Conservation (phyloP, 148 eudicot genomes). For the Vaccinium vitisidaea region DNA sequence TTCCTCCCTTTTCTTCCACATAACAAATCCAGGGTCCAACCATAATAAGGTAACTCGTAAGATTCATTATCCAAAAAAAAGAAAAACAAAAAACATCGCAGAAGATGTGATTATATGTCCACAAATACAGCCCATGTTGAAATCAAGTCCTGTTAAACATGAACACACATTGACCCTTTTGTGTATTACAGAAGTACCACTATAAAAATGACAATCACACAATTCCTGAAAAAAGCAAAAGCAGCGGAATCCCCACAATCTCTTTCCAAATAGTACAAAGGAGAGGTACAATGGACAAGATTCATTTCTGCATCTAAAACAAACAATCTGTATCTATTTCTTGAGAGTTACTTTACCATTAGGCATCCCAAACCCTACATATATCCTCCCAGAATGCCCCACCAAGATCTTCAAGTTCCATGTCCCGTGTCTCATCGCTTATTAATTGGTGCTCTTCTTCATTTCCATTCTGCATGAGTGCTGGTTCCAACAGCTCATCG, state of each 20-base stretch:
- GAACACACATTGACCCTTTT: not conserved
- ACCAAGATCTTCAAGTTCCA: constrained; percentile 53
- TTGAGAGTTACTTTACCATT: constrained; percentile 29
- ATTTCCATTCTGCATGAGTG: constrained; percentile 37
- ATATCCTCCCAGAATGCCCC: constrained; percentile 63
- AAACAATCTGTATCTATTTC: constrained; percentile 20
- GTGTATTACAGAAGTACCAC: not conserved
- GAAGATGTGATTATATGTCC: no score
- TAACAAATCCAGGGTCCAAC: no score
- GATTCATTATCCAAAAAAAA: no score
- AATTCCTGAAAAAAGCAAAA: not conserved
- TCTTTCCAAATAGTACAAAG: not conserved
- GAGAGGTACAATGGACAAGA: not conserved
- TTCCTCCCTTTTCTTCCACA: no score
- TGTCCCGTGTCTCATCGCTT: constrained; percentile 34
- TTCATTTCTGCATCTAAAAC: not conserved
- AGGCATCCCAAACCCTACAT: constrained; percentile 15
- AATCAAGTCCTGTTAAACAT: not conserved
- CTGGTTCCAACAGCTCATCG: constrained; percentile 27
- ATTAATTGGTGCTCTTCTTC: constrained; percentile 62
- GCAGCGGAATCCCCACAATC: not conserved
- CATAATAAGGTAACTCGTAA: no score
- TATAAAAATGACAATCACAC: not conserved
- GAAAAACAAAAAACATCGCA: no score
- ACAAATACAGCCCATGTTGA: not conserved